Evolutionary conservation across 768 basidiomycete species (phyloP), one percentile per base, ranked within the genome.

Genomic region (Collybia sp.): DNA sequence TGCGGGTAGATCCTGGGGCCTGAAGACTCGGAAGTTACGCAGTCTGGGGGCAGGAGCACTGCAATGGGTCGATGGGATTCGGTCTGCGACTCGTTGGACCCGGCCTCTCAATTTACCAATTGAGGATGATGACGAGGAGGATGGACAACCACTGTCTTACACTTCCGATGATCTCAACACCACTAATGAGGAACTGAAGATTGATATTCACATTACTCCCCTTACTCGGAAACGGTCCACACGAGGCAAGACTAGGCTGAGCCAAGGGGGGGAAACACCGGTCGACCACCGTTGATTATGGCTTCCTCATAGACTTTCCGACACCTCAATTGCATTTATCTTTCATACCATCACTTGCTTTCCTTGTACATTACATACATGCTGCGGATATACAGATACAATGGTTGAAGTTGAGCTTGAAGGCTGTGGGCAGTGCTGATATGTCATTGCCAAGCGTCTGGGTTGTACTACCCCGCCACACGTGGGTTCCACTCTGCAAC

Each of bases 1-100:
- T 25, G 25, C 25, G 25, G 25, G 25, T 25, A 25, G 25, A 60
- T 62, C 64, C 15, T 91, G 86, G 85, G 68, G 71, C 44, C 79
- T 74, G 33, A 70, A 74, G 46, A 77, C 79, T 56, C 72, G 70
- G 55, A 77, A 76, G 53, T 62, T 90, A 44, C 75, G 88, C 31
- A 73, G 84, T 40, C 71, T 84, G 20, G 76, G 76, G 16, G 60
- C 81, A 12, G 75, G 75, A 40, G 75, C 78, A 15, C 58, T 91
- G 52, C 78, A 78, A 49, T 85, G 82, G 75, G 76, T 91, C 40
- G 88, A 90, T 58, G 83, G 87, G 8, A 66, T 72, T 41, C 65
- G 71, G 34, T 75, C 80, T 30, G 76, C 80, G 50, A 66, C 76
- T 33, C 79, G 80, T n/a, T 85, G 83, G 83, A 69, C 69, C 11